These are phyloP conservation scores for Microsporum canis DNA, from an alignment of 2,329 filamentous ascomycete species.

Conservation along the genomic window DNA sequence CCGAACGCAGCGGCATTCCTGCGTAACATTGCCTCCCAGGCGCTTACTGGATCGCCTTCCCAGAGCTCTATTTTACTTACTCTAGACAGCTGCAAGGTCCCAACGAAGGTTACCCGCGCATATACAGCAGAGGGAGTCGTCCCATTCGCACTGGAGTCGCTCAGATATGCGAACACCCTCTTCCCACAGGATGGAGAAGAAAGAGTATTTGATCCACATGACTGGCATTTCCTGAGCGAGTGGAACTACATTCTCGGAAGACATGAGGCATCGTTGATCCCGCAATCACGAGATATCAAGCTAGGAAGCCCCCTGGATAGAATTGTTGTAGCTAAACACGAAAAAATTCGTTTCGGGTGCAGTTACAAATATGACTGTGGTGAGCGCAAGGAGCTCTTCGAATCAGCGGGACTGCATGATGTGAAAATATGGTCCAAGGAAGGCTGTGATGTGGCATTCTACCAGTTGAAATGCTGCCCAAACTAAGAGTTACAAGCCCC, in stretches of 20 bases:
- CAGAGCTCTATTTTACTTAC: background rate
- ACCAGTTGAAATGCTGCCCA: background rate
- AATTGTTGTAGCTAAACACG: background rate
- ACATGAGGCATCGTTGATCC: constrained; percentile 1
- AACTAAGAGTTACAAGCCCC: background rate
- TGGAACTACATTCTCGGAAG: constrained; percentile 1
- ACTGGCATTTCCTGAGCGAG: background rate
- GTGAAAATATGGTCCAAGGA: constrained; percentile 1
- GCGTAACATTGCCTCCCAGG: background rate
- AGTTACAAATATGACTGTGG: background rate
- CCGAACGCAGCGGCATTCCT: background rate
- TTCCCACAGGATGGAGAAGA: background rate
- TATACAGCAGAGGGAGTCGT: background rate
- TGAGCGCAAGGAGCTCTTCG: constrained; percentile 6
- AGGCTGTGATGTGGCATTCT: constrained; percentile 1
- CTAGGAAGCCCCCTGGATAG: background rate
- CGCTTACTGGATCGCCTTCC: background rate
- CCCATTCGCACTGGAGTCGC: background rate
- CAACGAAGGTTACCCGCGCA: background rate
- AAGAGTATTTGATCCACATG: background rate
- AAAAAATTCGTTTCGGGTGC: background rate
- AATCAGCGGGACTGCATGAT: background rate
- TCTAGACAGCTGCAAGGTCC: background rate
- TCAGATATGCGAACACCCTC: background rate
- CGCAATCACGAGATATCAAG: background rate